Percentiles rank a stretch among this genome's conserved stretches.
These are phyloP conservation scores for Colletotrichum phormii DNA, from an alignment of 2,329 filamentous ascomycete species.

Conservation along the genomic window DNA sequence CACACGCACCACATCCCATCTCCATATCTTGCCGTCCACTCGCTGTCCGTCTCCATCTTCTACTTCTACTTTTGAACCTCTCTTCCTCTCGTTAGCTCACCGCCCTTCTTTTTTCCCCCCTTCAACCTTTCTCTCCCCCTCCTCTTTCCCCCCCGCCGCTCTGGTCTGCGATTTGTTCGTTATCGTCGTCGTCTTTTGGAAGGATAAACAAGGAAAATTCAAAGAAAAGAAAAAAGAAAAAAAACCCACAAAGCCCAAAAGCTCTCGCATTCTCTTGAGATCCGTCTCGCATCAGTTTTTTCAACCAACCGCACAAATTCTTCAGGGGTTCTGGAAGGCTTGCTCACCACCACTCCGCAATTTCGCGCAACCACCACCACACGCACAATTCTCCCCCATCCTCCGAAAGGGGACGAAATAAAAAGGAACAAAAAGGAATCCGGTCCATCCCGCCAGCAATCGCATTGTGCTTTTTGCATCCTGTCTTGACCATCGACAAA, in stretches of 20 bases:
- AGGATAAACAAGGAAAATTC: slow-evolving; percentile 19
- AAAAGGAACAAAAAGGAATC: background rate
- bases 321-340: slow-evolving; percentile 33
- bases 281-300: slow-evolving; percentile 37
- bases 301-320: slow-evolving; percentile 20
- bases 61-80: slow-evolving; percentile 45
- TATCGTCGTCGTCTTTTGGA: slow-evolving; percentile 40
- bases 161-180: slow-evolving; percentile 42
- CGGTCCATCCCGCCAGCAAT: background rate
- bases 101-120: slow-evolving; percentile 46
- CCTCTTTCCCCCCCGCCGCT: slow-evolving; percentile 41
- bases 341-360: slow-evolving; percentile 21
- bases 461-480: slow-evolving; percentile 23
- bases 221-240: slow-evolving; percentile 16
- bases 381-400: background rate
- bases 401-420: background rate
- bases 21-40: slow-evolving; percentile 41
- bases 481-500: slow-evolving; percentile 19
- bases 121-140: slow-evolving; percentile 41
- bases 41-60: slow-evolving; percentile 44
- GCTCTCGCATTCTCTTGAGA: slow-evolving; percentile 35
- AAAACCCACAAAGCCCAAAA: background rate
- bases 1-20: slow-evolving; percentile 41
- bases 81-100: slow-evolving; percentile 45
- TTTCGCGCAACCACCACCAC: slow-evolving; percentile 25